These are phyloP conservation scores for Epichloe festucae DNA, from an alignment of 2,329 filamentous ascomycete species.

Conservation along the genomic window DNA sequence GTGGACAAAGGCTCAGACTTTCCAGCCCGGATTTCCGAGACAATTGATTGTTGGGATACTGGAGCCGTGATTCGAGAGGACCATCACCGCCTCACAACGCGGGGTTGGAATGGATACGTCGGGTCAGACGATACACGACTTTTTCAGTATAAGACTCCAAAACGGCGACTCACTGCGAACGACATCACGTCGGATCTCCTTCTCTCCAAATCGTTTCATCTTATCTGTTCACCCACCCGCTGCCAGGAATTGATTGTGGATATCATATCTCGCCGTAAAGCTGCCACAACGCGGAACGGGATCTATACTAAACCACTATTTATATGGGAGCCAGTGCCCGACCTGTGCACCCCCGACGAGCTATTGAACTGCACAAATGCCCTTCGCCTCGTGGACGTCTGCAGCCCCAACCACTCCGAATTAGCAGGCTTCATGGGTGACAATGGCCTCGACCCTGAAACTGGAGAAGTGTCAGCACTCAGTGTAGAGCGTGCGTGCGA, in stretches of 20 bases:
- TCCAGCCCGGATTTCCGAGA: constrained; percentile 47
- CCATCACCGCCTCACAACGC: constrained; percentile 60
- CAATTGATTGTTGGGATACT: constrained; percentile 65
- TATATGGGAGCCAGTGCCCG: constrained; percentile 92
- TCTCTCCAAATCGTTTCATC: constrained; percentile 65
- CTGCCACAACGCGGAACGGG: constrained; percentile 17
- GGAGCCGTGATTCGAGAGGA: constrained; percentile 56
- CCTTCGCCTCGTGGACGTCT: constrained; percentile 47
- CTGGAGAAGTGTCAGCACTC: constrained; percentile 37
- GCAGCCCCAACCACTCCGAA: constrained; percentile 76
- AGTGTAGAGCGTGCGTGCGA: constrained; percentile 48
- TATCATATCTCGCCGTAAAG: constrained; percentile 48
- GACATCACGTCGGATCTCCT: constrained; percentile 57
- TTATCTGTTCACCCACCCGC: constrained; percentile 69
- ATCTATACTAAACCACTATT: constrained; percentile 51
- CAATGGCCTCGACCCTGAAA: constrained; percentile 37
- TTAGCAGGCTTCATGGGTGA: constrained; percentile 74
- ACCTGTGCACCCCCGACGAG: constrained; percentile 64
- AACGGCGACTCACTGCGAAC: constrained; percentile 62
- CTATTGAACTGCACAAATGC: constrained; percentile 52
- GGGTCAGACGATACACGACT: constrained; percentile 53
- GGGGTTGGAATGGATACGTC: constrained; percentile 86
- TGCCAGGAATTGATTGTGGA: constrained; percentile 63
- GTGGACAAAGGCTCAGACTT: constrained; percentile 86
- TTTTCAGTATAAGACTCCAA: constrained; percentile 82